These are phyloP conservation scores for Teratosphaeria nubilosa DNA, from an alignment of 2,329 filamentous ascomycete genomes.

Conservation along the genomic window DNA sequence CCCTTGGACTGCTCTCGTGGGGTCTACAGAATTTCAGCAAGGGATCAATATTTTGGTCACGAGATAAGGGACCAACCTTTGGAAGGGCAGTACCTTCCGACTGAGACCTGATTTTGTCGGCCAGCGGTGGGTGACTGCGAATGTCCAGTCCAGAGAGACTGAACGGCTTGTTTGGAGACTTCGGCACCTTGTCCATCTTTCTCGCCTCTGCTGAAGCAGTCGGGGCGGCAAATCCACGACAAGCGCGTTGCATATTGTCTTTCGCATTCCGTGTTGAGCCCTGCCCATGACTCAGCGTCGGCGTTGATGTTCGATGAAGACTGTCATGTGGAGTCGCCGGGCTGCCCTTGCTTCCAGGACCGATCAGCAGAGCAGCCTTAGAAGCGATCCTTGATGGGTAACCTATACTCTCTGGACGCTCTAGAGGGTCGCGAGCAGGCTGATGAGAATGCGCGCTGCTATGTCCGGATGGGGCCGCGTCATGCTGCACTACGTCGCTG, in stretches of 20 bases:
- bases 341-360: background rate
- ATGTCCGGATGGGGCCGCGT: background rate
- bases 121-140: slow-evolving; percentile 5
- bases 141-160: background rate
- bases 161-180: slow-evolving; percentile 1
- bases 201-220: slow-evolving; percentile 13
- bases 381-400: slow-evolving; percentile 13
- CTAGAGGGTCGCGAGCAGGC: background rate
- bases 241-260: slow-evolving; percentile 2
- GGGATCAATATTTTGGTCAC: background rate
- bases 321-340: background rate
- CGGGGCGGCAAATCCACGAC: slow-evolving; percentile 9
- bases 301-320: slow-evolving; percentile 13
- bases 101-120: background rate
- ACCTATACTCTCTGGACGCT: slow-evolving; percentile 8
- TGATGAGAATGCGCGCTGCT: background rate
- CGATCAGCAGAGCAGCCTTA: slow-evolving; percentile 3
- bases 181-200: slow-evolving; percentile 9
- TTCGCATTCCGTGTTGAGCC: slow-evolving; percentile 10
- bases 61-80: slow-evolving; percentile 1
- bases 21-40: slow-evolving; percentile 1
- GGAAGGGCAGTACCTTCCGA: background rate
- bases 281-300: slow-evolving; percentile 12
- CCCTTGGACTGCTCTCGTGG: slow-evolving; percentile 19
- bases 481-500: background rate